Conservation (phyloP, 768 basidiomycete genomes). For the Cyclocybe aegerita region DNA sequence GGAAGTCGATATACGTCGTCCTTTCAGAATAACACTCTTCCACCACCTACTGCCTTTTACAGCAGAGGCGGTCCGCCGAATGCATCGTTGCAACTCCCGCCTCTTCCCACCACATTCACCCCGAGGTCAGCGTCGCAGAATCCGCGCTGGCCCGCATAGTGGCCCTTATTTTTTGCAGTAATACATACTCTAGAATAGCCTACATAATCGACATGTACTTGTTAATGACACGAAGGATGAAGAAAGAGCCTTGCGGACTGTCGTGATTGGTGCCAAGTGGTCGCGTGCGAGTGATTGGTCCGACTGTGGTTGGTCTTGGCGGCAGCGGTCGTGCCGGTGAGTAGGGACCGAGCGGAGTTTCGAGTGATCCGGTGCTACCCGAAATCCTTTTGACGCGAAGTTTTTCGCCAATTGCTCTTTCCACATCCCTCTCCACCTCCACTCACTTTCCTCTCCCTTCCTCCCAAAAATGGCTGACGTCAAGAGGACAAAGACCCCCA, state of each 20-base stretch:
- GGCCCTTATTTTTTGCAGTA: background rate
- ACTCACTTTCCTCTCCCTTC: conserved; percentile 44
- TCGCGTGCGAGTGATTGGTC: background rate
- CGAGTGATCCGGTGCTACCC: conserved; percentile 47
- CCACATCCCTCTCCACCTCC: conserved; percentile 51
- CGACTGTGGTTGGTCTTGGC: background rate
- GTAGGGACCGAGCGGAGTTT: conserved; percentile 40
- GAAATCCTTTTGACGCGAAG: conserved; percentile 47
- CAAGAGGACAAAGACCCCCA: conserved; percentile 85
- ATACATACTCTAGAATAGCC: background rate
- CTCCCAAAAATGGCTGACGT: conserved; percentile 72
- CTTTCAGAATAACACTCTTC: conserved; percentile 19
- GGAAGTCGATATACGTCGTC: conserved; percentile 21
- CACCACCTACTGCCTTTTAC: conserved; percentile 10
- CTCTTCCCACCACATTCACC: conserved; percentile 17
- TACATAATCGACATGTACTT: conserved; percentile 1
- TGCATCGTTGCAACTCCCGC: conserved; percentile 22
- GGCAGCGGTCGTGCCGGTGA: conserved; percentile 10
- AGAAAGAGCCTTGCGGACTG: background rate
- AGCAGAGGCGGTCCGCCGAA: conserved; percentile 10
- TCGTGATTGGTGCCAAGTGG: too few relatives aligned
- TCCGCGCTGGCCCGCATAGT: conserved; percentile 15
- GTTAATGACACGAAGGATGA: conserved; percentile 4
- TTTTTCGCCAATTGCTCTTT: conserved; percentile 37
- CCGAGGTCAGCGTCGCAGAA: conserved; percentile 12